phyloP scores from a whole-genome alignment of 2,329 filamentous ascomycete species.

The Gyromitra esculenta region DNA sequence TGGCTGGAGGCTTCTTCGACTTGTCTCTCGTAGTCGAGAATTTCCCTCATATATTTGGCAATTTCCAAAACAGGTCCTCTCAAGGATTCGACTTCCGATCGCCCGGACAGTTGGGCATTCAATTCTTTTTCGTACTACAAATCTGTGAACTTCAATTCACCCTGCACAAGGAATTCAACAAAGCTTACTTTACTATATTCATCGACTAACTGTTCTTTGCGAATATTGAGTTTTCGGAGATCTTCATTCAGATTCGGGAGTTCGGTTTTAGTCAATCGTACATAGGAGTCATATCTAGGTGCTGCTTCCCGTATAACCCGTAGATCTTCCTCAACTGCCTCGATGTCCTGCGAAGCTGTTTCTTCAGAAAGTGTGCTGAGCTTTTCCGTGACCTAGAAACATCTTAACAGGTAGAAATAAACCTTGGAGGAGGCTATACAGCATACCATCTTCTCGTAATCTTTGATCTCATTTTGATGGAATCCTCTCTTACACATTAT shows the following conservation, averaged over 20 bases:
- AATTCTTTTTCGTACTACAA: slow-evolving; percentile 71
- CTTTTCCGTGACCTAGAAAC: slow-evolving; percentile 40
- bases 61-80: slow-evolving; percentile 81
- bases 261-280: slow-evolving; percentile 73
- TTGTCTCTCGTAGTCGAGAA: slow-evolving; percentile 75
- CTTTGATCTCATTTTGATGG: slow-evolving; percentile 42
- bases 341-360: slow-evolving; percentile 47
- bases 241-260: slow-evolving; percentile 75
- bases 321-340: slow-evolving; percentile 63
- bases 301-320: slow-evolving; percentile 69
- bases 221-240: slow-evolving; percentile 69
- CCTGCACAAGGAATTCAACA: neutral
- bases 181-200: slow-evolving; percentile 68
- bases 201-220: slow-evolving; percentile 70
- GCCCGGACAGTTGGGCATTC: slow-evolving; percentile 71
- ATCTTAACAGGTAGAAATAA: neutral
- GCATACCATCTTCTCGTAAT: slow-evolving; percentile 45
- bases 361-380: slow-evolving; percentile 40
- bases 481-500: slow-evolving; percentile 52
- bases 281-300: slow-evolving; percentile 77
- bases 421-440: neutral
- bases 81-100: slow-evolving; percentile 78
- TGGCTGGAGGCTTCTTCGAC: slow-evolving; percentile 79
- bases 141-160: slow-evolving; percentile 8
- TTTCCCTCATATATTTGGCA: slow-evolving; percentile 75